Conservation (phyloP, 805 yeast species). For the Wickerhamomyces bisporus region DNA sequence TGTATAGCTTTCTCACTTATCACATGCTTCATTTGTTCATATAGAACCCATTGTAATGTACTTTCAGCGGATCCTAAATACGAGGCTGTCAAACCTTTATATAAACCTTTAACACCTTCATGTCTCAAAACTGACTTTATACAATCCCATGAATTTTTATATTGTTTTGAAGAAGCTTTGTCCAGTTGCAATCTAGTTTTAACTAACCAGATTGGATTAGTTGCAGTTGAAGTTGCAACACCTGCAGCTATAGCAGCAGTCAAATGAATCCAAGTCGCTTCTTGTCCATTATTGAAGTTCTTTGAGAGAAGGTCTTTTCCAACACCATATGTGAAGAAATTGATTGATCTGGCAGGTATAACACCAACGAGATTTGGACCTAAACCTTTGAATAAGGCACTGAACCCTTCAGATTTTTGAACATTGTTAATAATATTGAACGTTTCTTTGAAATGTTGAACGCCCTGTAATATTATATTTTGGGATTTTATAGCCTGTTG, state of each 20-base stretch:
- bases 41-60: constrained; percentile 92
- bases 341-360: constrained; percentile 95
- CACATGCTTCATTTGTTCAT: constrained; percentile 85
- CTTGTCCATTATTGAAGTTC: constrained; percentile 66
- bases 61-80: constrained; percentile 91
- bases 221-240: constrained; percentile 87
- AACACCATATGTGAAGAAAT: constrained; percentile 95
- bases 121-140: constrained; percentile 56
- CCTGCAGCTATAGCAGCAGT: constrained; percentile 90
- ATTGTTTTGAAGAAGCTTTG: constrained; percentile 57
- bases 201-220: constrained; percentile 96
- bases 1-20: constrained; percentile 49
- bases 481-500: constrained; percentile 23
- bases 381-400: constrained; percentile 87
- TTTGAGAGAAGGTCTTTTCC: constrained; percentile 71
- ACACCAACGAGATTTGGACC: constrained; percentile 98
- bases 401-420: constrained; percentile 70
- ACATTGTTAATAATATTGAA: constrained; percentile 64
- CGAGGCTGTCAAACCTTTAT: constrained; percentile 90
- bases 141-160: constrained; percentile 85
- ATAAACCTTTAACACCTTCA: constrained; percentile 80
- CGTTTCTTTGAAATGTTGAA: constrained; percentile 79
- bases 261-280: constrained; percentile 81
- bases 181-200: constrained; percentile 94
- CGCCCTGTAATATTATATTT: constrained; percentile 40